Conservation (phyloP, 129 eudicot genomes). For the Artemisia annua region DNA sequence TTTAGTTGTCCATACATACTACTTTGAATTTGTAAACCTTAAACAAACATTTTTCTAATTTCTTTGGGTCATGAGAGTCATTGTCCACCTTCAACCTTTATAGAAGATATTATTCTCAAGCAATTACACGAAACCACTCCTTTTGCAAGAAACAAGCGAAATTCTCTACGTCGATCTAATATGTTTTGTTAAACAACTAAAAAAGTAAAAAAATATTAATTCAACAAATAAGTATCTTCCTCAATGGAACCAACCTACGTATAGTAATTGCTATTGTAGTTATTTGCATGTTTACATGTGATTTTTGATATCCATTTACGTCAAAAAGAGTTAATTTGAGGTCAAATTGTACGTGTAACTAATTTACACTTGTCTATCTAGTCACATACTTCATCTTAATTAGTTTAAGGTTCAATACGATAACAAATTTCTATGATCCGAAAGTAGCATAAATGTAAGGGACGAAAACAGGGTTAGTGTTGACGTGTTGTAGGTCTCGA, state of each 20-base stretch:
- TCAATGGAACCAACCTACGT: too few species aligned
- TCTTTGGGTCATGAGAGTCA: neutral
- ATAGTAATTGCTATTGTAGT: neutral
- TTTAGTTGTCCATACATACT: neutral
- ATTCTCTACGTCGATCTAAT: slow-evolving; percentile 2
- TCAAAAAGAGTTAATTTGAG: too few species aligned
- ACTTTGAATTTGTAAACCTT: neutral
- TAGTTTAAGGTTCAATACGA: too few species aligned
- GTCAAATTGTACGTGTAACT: too few species aligned
- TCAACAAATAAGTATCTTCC: neutral
- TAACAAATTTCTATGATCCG: too few species aligned
- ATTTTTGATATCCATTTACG: too few species aligned
- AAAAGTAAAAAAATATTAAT: neutral
- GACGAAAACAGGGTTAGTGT: too few species aligned
- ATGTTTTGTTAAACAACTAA: neutral
- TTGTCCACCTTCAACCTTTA: slow-evolving; percentile 15
- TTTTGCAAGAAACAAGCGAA: slow-evolving; percentile 11
- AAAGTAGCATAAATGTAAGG: too few species aligned
- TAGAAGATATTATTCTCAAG: slow-evolving; percentile 17
- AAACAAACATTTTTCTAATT: neutral
- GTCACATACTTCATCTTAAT: too few species aligned
- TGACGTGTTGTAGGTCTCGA: too few species aligned
- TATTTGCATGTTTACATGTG: too few species aligned
- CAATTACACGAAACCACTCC: slow-evolving; percentile 24
- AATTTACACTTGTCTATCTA: too few species aligned